A percentile compares a stretch with the other conserved stretches of the same genome.
Conservation (phyloP, 768 basidiomycete genomes). For the Kwoniella heveanensis region DNA sequence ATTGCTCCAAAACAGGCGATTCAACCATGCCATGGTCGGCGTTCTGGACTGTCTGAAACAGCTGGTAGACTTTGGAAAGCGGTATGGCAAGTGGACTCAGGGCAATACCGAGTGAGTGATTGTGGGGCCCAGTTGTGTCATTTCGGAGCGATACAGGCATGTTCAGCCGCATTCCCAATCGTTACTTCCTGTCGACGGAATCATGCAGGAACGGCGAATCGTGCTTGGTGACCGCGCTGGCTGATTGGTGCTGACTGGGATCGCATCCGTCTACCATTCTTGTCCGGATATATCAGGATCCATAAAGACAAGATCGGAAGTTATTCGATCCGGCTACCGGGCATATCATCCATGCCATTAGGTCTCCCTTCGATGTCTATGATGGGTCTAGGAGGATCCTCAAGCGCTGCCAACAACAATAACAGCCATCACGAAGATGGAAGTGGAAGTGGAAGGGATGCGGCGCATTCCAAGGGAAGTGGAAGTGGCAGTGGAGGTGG, state of each 20-base stretch:
- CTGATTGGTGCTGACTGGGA: no score
- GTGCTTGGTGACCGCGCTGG: no score
- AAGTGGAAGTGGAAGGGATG: background rate
- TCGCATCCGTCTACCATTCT: no score
- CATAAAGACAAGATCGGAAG: conserved; percentile 94
- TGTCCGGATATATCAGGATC: conserved; percentile 70
- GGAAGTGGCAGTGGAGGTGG: background rate
- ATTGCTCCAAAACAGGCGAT: conserved; percentile 88
- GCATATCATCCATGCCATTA: conserved; percentile 60
- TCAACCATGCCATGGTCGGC: conserved; percentile 94
- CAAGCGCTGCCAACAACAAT: conserved; percentile 1
- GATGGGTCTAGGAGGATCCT: conserved; percentile 38
- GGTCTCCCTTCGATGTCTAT: conserved; percentile 41
- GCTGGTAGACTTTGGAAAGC: conserved; percentile 79
- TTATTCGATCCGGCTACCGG: conserved; percentile 88
- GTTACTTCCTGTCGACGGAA: no score
- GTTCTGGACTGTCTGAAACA: conserved; percentile 94
- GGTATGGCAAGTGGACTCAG: conserved; percentile 75
- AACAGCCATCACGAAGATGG: conserved; percentile 3
- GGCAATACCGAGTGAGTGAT: conserved; percentile 73
- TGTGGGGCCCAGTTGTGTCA: no score
- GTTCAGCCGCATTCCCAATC: no score
- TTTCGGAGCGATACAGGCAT: no score
- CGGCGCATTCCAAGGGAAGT: background rate
- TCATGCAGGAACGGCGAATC: no score